These are phyloP conservation scores for Avena atlantica DNA, from an alignment of 176 grass and related monocot genomes.

Conservation along the genomic window DNA sequence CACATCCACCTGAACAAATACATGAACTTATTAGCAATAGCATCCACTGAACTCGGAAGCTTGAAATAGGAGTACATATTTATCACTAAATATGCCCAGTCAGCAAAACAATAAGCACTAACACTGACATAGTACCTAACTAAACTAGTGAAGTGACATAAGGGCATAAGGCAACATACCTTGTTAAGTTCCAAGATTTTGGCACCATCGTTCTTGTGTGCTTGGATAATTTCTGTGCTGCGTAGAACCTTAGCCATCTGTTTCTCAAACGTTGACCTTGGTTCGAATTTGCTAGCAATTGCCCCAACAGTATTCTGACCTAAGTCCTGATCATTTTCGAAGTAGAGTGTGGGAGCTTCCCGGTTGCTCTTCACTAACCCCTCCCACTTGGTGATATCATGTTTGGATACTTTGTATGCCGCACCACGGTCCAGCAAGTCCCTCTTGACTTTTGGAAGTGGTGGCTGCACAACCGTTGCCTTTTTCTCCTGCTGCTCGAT, in stretches of 20 bases:
- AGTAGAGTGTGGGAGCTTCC: constrained; percentile 75
- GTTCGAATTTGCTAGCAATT: constrained; percentile 82
- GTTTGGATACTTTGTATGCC: constrained; percentile 44
- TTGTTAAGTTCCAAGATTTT: constrained; percentile 94
- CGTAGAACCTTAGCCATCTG: constrained; percentile 63
- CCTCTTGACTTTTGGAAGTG: constrained; percentile 69
- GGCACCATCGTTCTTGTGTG: constrained; percentile 84
- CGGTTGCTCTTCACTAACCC: constrained; percentile 63
- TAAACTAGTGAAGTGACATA: constrained; percentile 8
- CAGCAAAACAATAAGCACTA: not conserved
- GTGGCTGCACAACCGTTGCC: constrained; percentile 54
- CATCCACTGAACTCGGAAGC: not conserved
- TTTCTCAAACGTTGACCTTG: constrained; percentile 79
- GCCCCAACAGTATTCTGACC: constrained; percentile 70
- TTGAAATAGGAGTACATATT: constrained; percentile 18
- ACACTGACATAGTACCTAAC: not conserved
- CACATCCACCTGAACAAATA: constrained; percentile 63
- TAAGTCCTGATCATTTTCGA: constrained; percentile 79
- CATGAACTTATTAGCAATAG: constrained; percentile 30
- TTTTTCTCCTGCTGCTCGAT: constrained; percentile 70
- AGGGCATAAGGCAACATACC: constrained; percentile 46
- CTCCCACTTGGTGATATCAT: constrained; percentile 80
- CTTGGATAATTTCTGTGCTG: constrained; percentile 65
- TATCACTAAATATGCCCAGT: not conserved
- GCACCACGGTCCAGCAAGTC: constrained; percentile 67